phyloP scores from a whole-genome alignment of 2,329 filamentous ascomycete genomes.

The Alternaria sp. region DNA sequence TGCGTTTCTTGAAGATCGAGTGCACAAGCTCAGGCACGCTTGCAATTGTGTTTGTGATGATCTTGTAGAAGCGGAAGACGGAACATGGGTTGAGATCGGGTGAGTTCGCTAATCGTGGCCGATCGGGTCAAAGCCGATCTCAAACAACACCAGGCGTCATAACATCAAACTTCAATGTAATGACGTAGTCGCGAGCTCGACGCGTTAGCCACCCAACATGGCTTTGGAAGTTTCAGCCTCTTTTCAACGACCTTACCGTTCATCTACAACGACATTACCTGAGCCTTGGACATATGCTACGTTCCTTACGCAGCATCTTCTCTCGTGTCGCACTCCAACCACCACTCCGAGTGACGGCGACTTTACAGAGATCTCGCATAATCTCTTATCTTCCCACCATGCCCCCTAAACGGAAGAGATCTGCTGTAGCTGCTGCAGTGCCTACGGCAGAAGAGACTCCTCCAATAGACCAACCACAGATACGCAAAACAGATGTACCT shows the following conservation, averaged over 20 bases:
- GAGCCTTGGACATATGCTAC: slow-evolving; percentile 39
- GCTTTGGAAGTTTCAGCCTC: slow-evolving; percentile 16
- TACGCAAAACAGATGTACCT: slow-evolving; percentile 37
- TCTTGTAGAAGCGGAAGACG: not conserved
- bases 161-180: slow-evolving; percentile 20
- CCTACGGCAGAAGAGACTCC: slow-evolving; percentile 20
- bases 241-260: slow-evolving; percentile 8
- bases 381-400: slow-evolving; percentile 26
- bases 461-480: slow-evolving; percentile 23
- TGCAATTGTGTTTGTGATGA: not conserved
- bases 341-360: slow-evolving; percentile 26
- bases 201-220: slow-evolving; percentile 32
- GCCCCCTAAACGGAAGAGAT: slow-evolving; percentile 46
- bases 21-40: not conserved
- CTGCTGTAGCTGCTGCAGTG: slow-evolving; percentile 33
- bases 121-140: slow-evolving; percentile 22
- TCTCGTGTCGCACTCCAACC: slow-evolving; percentile 30
- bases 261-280: slow-evolving; percentile 14
- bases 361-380: slow-evolving; percentile 16
- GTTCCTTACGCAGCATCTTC: slow-evolving; percentile 30
- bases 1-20: not conserved
- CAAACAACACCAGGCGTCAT: slow-evolving; percentile 23
- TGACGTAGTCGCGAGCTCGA: slow-evolving; percentile 37
- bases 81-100: slow-evolving; percentile 10
- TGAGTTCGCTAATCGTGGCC: slow-evolving; percentile 19